Evolutionary conservation across 1,284 basidiomycete species (phyloP), one percentile per base, ranked within the genome.

Genomic region (Ganoderma multipileum): DNA sequence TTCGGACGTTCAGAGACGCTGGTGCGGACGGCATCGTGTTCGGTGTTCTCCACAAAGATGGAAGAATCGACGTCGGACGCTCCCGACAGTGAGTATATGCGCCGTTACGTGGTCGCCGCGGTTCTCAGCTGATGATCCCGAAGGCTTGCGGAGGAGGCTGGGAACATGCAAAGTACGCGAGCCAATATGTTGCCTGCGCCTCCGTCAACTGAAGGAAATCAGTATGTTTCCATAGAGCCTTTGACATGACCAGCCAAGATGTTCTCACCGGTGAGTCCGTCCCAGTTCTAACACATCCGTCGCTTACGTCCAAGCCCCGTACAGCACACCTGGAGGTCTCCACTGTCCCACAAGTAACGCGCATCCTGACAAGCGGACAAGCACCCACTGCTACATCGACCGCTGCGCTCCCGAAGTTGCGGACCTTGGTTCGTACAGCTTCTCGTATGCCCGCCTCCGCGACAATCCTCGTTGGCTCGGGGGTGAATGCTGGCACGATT

Each of bases 191-290:
- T 18, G 20, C 33, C 55, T 36, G 12, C 20, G 8, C 12, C 66
- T 39, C 38, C 18, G 18, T 44, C 26, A 11, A 18, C 28, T 64
- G 4, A 65, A 12, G n/a, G 1, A 36, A 14, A 60, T 28, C 73
- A 94, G 93, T 94, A 41, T 94, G 91, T 72, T 95, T 95, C 76
- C 94, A 95, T 76, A 84, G 94, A 65, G 94, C 94, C 20, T 91
- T 95, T 74, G 94, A 95, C 76, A 89, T 95, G 89, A 86, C 87
- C 3, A 78, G 79, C 59, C 84, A 92, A 39, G 71, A 72, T 47
- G 64, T 72, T n/a, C 76, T 79, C 85, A 16, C 77, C 81, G 60
- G 81, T 86, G 82, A 88, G 92, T 87, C 14, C 12, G 20, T n/a
- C n/a, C 23, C 11, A 50, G 14, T 26, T 50, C 47, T 50, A 11